Base-by-base conservation (phyloP, 768 basidiomycete species). In the Pholiota microspora region DNA sequence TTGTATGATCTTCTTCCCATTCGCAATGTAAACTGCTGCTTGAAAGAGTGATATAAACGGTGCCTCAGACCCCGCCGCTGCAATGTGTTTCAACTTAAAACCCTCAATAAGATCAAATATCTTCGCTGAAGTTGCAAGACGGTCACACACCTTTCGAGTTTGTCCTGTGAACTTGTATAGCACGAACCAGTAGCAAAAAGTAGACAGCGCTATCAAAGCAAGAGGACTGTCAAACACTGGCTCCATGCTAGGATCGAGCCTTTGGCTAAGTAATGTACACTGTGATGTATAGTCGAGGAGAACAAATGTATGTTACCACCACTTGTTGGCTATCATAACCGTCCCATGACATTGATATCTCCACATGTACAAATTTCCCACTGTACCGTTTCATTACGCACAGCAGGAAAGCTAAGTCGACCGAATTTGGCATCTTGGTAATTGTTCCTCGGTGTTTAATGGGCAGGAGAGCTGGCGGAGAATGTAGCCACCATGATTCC, bases 61-160 rank as follows among this genome's bases (percentile, higher is more conserved):
- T 2, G 49, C 25, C 7, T 58, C 52, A 18, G 55, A 57, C 6
- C 63, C 63, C 2, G 62, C 25, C 4, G 55, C 60, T 29, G 61
- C 57, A 12, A 64, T 60, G 42, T 64, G 56, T 27, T 56, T 54
- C 34, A 61, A 55, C 63, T 63, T 24, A 24, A 34, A 47, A 65
- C 64, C 64, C 66, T 42, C 65, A 3, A n/a, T n/a, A n/a, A n/a
- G n/a, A n/a, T n/a, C n/a, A n/a, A n/a, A n/a, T n/a, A n/a, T n/a
- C n/a, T n/a, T n/a, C n/a, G n/a, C n/a, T n/a, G n/a, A n/a, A n/a
- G n/a, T n/a, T n/a, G n/a, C n/a, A n/a, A n/a, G n/a, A n/a, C n/a
- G n/a, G n/a, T n/a, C n/a, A 34, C 28, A 16, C 13, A 48, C 46
- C 46, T 48, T 48, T 12, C 29, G 8, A 10, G 29, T 29, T 23